Conservation (phyloP, 176 grass and related monocot genomes). For the Poa pratensis region DNA sequence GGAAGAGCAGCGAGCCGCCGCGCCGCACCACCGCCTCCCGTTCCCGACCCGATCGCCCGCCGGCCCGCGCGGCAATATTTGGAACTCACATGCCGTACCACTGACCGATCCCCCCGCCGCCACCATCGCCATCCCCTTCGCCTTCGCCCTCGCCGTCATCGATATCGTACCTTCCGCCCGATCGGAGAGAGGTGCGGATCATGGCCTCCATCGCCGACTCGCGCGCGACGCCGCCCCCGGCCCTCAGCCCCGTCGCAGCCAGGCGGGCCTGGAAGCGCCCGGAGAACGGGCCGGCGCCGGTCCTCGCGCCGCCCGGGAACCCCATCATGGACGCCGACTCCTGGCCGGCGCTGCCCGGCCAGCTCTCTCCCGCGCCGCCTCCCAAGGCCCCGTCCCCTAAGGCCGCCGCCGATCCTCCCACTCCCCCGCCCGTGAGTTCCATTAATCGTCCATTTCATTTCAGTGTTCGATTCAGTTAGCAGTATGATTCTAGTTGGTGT, state of each 20-base stretch:
- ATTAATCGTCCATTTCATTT: constrained; percentile 1
- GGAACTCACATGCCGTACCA: constrained; percentile 47
- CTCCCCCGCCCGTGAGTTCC: constrained; percentile 50
- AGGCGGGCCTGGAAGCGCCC: constrained; percentile 59
- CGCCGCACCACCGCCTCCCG: constrained; percentile 12
- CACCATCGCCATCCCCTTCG: not conserved
- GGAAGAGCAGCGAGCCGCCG: constrained; percentile 36
- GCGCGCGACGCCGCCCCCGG: constrained; percentile 34
- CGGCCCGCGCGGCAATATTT: constrained; percentile 47
- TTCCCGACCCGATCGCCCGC: constrained; percentile 50
- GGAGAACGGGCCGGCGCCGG: constrained; percentile 19
- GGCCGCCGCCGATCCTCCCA: constrained; percentile 25
- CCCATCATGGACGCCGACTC: constrained; percentile 64
- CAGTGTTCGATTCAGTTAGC: constrained; percentile 23
- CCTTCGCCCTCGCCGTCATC: not conserved
- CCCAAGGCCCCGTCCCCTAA: constrained; percentile 48
- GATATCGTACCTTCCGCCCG: not conserved
- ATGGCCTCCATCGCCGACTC: constrained; percentile 58
- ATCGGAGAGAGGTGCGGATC: constrained; percentile 39
- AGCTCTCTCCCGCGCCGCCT: constrained; percentile 45
- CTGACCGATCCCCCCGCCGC: constrained; percentile 37
- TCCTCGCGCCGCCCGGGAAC: constrained; percentile 47
- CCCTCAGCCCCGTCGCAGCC: constrained; percentile 22
- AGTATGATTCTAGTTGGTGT: not conserved
- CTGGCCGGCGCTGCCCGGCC: constrained; percentile 87